These are phyloP conservation scores for Septoria petroselini DNA, from an alignment of 2,329 filamentous ascomycete species.

Conservation along the genomic window DNA sequence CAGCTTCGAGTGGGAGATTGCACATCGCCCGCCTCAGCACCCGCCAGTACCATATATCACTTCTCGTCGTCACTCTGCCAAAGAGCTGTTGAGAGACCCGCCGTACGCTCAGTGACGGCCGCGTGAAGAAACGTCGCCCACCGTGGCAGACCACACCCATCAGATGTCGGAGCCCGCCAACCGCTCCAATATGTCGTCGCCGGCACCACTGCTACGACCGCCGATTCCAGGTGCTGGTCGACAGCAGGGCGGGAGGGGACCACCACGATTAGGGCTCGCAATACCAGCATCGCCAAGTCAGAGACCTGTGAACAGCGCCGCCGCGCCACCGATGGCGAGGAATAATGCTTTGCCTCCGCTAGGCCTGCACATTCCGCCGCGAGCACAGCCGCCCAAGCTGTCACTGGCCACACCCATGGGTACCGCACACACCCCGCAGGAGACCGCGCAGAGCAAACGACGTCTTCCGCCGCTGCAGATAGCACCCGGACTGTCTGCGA, in stretches of 20 bases:
- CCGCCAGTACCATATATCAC: too few species aligned
- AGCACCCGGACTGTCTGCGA: slow-evolving; percentile 58
- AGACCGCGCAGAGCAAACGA: slow-evolving; percentile 30
- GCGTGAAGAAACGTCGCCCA: slow-evolving; percentile 28
- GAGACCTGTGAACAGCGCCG: slow-evolving; percentile 61
- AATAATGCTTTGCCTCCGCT: slow-evolving; percentile 37
- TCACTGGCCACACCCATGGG: slow-evolving; percentile 87
- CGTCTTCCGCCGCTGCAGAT: slow-evolving; percentile 52
- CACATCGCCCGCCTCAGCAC: too few species aligned
- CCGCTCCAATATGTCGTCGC: slow-evolving; percentile 63
- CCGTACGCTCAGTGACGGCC: slow-evolving; percentile 6
- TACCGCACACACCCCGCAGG: slow-evolving; percentile 67
- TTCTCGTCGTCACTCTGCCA: neutral
- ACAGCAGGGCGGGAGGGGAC: slow-evolving; percentile 33
- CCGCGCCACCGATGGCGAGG: slow-evolving; percentile 37
- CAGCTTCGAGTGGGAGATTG: too few species aligned
- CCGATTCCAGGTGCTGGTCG: slow-evolving; percentile 69
- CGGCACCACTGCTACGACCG: slow-evolving; percentile 76
- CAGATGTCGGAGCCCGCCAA: slow-evolving; percentile 23
- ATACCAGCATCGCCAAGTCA: slow-evolving; percentile 84
- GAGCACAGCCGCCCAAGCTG: slow-evolving; percentile 71
- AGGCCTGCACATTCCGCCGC: slow-evolving; percentile 39
- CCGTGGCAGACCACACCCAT: slow-evolving; percentile 33
- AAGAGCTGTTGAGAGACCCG: slow-evolving; percentile 6
- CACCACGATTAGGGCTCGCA: slow-evolving; percentile 78